Percentiles rank a stretch among this genome's conserved stretches.
These are phyloP conservation scores for Scytalidium lignicola DNA, from an alignment of 2,329 filamentous ascomycete species.

Conservation along the genomic window DNA sequence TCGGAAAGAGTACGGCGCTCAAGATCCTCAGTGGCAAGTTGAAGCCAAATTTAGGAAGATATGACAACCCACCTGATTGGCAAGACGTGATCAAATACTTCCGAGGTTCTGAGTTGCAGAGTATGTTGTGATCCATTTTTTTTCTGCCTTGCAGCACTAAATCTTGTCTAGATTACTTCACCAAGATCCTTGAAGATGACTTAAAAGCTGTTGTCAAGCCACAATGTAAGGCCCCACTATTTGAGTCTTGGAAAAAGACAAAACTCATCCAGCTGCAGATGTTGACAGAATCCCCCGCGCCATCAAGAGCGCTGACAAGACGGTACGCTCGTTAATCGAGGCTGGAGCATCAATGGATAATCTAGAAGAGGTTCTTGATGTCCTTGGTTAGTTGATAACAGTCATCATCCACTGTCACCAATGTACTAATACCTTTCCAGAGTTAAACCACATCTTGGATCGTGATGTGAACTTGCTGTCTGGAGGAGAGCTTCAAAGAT, in stretches of 20 bases:
- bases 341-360: constrained; percentile 73
- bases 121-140: constrained; percentile 44
- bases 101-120: constrained; percentile 94
- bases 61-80: constrained; percentile 97
- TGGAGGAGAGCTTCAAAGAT: constrained; percentile 96
- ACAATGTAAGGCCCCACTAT: constrained; percentile 45
- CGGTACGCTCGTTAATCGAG: constrained; percentile 73
- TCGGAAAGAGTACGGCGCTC: constrained; percentile 98
- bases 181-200: constrained; percentile 94
- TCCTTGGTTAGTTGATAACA: constrained; percentile 49
- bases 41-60: constrained; percentile 94
- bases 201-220: constrained; percentile 98
- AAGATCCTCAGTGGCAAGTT: constrained; percentile 98
- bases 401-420: background rate
- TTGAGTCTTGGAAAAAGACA: background rate
- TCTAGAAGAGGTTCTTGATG: constrained; percentile 73
- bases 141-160: constrained; percentile 6
- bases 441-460: constrained; percentile 84
- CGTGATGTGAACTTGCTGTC: constrained; percentile 88
- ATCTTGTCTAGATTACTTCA: constrained; percentile 77
- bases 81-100: constrained; percentile 98
- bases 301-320: constrained; percentile 75
- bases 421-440: constrained; percentile 34
- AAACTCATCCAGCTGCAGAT: constrained; percentile 45
- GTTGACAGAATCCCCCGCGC: constrained; percentile 97